Percentiles rank a stretch among this genome's conserved stretches.
Evolutionary conservation across 148 eudicot species (phyloP).

Genomic region (Talinum fruticosum): DNA sequence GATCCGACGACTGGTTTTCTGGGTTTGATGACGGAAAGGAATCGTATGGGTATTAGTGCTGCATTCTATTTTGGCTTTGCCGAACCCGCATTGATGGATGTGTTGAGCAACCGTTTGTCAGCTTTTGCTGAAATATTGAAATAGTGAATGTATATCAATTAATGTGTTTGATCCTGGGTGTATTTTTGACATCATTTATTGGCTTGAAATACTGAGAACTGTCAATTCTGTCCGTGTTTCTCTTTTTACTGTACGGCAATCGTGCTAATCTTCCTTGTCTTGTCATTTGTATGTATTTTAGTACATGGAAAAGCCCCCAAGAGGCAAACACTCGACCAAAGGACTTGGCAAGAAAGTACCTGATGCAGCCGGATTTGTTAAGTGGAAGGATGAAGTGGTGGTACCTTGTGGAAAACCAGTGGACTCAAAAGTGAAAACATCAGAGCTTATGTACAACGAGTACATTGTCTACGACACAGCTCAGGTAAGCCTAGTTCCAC

Average conservation of each 20-base stretch:
- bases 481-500: slow-evolving; percentile 61
- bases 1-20: too few relatives aligned
- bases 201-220: too few relatives aligned
- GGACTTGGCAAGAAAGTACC: slow-evolving; percentile 95
- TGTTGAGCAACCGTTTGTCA: too few relatives aligned
- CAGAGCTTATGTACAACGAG: slow-evolving; percentile 92
- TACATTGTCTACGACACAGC: slow-evolving; percentile 90
- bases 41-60: too few relatives aligned
- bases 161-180: too few relatives aligned
- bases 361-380: slow-evolving; percentile 51
- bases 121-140: too few relatives aligned
- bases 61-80: too few relatives aligned
- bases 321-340: slow-evolving; percentile 94
- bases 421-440: slow-evolving; percentile 61
- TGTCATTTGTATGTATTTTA: slow-evolving; percentile 30
- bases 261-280: slow-evolving; percentile 1
- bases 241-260: neutral
- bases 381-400: slow-evolving; percentile 82
- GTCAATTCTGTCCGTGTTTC: neutral
- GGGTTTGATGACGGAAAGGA: too few relatives aligned
- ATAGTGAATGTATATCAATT: too few relatives aligned
- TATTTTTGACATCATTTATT: too few relatives aligned
- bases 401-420: slow-evolving; percentile 98
- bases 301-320: slow-evolving; percentile 92
- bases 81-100: too few relatives aligned